Conservation (phyloP, 148 eudicot genomes). For the Chenopodium berlandieri region DNA sequence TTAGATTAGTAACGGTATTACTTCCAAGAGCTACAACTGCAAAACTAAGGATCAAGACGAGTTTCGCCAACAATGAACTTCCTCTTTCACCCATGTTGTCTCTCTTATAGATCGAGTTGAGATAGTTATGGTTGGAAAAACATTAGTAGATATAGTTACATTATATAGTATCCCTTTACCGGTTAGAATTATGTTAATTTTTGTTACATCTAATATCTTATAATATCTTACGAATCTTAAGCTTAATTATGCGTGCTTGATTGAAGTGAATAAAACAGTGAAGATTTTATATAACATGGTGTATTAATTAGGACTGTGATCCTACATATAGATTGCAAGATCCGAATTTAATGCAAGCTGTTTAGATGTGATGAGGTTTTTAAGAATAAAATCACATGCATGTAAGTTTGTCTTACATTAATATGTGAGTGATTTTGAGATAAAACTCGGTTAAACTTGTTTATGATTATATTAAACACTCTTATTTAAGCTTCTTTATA, state of each 20-base stretch:
- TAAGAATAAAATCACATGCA: too few species aligned
- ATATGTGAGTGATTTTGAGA: too few species aligned
- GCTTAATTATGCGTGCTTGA: background rate
- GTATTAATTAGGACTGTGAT: background rate
- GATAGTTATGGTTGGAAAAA: background rate
- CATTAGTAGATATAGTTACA: background rate
- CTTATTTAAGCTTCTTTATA: too few species aligned
- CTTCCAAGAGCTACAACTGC: constrained; percentile 10
- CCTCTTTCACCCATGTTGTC: background rate
- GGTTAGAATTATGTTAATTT: background rate
- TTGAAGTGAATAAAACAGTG: background rate
- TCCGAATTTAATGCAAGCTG: background rate
- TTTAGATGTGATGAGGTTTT: background rate
- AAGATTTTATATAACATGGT: background rate
- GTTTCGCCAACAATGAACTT: constrained; percentile 4
- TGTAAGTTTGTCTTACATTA: too few species aligned
- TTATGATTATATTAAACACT: too few species aligned
- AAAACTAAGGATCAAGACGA: constrained; percentile 16
- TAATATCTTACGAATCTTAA: background rate
- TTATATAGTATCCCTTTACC: background rate
- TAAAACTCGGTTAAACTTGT: too few species aligned
- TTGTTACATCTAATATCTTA: too few species aligned
- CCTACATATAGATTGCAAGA: background rate
- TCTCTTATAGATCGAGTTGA: too few species aligned
- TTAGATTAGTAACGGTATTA: background rate